Percentiles rank a stretch among this genome's conserved stretches.
These are phyloP conservation scores for Trichophyton mentagrophytes DNA, from an alignment of 2,329 filamentous ascomycete species.

Conservation along the genomic window DNA sequence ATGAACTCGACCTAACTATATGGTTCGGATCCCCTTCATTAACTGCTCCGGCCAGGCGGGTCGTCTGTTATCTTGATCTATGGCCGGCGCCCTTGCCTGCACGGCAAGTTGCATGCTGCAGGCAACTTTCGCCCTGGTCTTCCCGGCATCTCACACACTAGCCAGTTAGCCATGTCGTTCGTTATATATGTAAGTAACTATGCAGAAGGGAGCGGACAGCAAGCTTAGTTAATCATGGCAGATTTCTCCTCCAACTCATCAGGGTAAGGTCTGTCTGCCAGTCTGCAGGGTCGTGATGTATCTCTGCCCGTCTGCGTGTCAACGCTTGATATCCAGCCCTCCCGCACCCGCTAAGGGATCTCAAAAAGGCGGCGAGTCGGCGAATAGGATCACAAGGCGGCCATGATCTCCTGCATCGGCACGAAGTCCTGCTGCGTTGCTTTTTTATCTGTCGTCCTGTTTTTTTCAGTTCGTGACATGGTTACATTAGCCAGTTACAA, in stretches of 20 bases:
- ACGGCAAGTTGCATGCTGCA: background rate
- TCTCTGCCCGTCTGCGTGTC: too few species aligned
- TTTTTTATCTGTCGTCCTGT: background rate
- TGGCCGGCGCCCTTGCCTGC: background rate
- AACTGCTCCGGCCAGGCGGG: background rate
- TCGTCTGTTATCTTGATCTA: background rate
- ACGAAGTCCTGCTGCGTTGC: background rate
- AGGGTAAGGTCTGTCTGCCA: too few species aligned
- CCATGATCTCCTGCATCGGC: background rate
- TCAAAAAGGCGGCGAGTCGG: background rate
- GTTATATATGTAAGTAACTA: too few species aligned
- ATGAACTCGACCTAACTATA: background rate
- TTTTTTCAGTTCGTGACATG: background rate
- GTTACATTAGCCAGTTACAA: background rate
- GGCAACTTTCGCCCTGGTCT: background rate
- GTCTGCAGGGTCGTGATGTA: too few species aligned
- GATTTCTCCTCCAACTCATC: too few species aligned
- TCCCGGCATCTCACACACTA: too few species aligned
- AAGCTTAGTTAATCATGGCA: too few species aligned
- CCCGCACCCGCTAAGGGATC: background rate
- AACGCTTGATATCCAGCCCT: too few species aligned
- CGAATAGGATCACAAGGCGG: constrained; percentile 2
- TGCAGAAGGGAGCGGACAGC: too few species aligned
- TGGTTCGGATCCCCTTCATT: background rate
- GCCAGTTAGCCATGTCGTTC: too few species aligned